Evolutionary conservation across 2,329 filamentous ascomycete genomes (phyloP), one percentile per base, ranked within the genome.

Genomic region (Parascedosporium putredinis): DNA sequence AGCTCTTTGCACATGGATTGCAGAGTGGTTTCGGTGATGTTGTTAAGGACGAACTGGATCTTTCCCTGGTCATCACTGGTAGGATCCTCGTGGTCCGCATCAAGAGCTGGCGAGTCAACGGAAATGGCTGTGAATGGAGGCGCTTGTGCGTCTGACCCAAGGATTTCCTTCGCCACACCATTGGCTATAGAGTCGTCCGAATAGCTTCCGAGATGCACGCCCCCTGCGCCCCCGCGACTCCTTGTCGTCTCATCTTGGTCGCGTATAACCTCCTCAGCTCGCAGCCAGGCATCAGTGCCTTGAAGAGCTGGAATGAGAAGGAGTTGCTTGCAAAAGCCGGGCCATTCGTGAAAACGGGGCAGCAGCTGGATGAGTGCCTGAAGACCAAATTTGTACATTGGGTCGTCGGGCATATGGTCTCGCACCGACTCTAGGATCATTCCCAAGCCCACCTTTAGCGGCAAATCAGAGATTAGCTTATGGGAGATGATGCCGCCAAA

Each of bases 391-490:
- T 96, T 95, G 72, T 93, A 97, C 93, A 98, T 97, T 1, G 88
- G 83, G 53, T 90, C 83, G 27, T 94, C 86, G 1, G 86, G 81
- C 27, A 77, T 71, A 59, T 93, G 88, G 55, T 95, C 89, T 55
- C 88, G 79, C 22, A 98, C 89, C 10, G 93, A 88, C 64, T 98
- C 90, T n/a, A 97, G 73, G 55, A 98, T 95, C 88, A 98, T 96
- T 14, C 87, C 89, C 14, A 97, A 73, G n/a, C 88, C 93, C 51
- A 95, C 89, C 62, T 95, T 89, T 29, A 97, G 79, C 3, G 93
- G 88, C 16, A 98, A 79, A 38, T 89, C 85, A 5, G 89, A 88
- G 47, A 98, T 86, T 5, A 98, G 76, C 60, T 90, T 89, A 68
- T 88, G 93, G 47, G 90, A 90, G 59, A 98, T 95, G 55, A 97